phyloP scores from a whole-genome alignment of 805 yeast species.

The Candida coquimbonensis region DNA sequence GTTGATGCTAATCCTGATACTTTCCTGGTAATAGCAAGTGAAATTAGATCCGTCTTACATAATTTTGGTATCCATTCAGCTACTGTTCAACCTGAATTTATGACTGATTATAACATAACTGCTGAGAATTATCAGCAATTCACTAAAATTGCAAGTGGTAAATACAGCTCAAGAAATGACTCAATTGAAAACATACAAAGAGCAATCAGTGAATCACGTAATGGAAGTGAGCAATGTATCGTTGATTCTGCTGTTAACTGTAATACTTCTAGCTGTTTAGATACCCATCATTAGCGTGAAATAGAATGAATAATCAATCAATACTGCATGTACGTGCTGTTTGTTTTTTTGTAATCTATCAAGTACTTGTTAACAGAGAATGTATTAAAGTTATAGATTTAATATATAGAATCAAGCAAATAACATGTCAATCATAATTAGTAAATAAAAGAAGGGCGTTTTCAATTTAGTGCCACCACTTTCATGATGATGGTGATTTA shows the following conservation, averaged over 20 bases:
- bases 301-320: neutral
- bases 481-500: neutral
- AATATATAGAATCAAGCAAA: neutral
- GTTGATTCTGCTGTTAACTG: slow-evolving; percentile 49
- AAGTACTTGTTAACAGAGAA: too few relatives aligned
- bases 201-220: slow-evolving; percentile 10
- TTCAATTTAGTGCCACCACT: neutral
- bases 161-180: slow-evolving; percentile 18
- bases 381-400: too few relatives aligned
- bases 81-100: slow-evolving; percentile 94
- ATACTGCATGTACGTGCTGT: neutral
- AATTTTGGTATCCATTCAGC: slow-evolving; percentile 85
- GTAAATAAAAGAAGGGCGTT: neutral
- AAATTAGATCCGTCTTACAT: slow-evolving; percentile 73
- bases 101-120: slow-evolving; percentile 24
- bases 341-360: neutral
- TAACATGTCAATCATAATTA: neutral
- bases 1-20: slow-evolving; percentile 56
- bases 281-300: neutral
- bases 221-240: slow-evolving; percentile 33
- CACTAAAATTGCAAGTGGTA: slow-evolving; percentile 28
- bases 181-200: slow-evolving; percentile 8
- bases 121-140: slow-evolving; percentile 28
- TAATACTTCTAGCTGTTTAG: slow-evolving; percentile 38
- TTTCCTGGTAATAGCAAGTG: slow-evolving; percentile 64